A percentile compares a stretch with the other conserved stretches of the same genome.
These are phyloP conservation scores for Hondaea fermentalgiana DNA, from an alignment of 108 stramenopile species.

Conservation along the genomic window DNA sequence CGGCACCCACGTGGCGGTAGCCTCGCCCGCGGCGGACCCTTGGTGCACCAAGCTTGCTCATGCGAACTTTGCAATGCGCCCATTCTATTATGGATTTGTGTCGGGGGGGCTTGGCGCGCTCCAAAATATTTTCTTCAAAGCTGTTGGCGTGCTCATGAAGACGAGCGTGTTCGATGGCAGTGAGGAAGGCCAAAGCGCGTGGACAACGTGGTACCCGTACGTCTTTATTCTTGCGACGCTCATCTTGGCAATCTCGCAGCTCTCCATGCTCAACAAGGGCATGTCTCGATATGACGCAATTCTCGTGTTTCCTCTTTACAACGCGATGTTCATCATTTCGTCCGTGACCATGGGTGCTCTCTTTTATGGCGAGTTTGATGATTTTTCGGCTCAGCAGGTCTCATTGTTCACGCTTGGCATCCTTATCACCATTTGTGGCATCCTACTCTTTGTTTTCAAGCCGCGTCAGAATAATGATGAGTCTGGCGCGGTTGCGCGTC, in stretches of 20 bases:
- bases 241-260: not conserved
- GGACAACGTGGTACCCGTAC: not conserved
- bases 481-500: not conserved
- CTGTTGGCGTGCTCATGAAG: not conserved
- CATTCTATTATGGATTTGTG: not conserved
- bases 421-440: not conserved
- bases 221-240: not conserved
- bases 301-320: not conserved
- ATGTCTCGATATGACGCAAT: not conserved
- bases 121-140: not conserved
- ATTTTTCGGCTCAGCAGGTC: not conserved
- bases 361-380: slow-evolving; percentile 4
- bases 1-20: not conserved
- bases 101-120: not conserved
- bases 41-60: not conserved
- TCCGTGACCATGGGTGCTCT: slow-evolving; percentile 9
- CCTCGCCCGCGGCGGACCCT: not conserved
- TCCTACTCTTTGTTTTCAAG: slow-evolving; percentile 1
- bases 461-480: not conserved
- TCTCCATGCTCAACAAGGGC: not conserved
- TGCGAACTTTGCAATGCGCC: not conserved
- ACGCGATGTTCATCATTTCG: not conserved
- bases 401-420: not conserved
- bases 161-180: not conserved
- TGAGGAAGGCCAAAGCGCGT: not conserved